A percentile compares a stretch with the other conserved stretches of the same genome.
Conservation (phyloP, 768 basidiomycete genomes). For the Boletus tomentosulus region DNA sequence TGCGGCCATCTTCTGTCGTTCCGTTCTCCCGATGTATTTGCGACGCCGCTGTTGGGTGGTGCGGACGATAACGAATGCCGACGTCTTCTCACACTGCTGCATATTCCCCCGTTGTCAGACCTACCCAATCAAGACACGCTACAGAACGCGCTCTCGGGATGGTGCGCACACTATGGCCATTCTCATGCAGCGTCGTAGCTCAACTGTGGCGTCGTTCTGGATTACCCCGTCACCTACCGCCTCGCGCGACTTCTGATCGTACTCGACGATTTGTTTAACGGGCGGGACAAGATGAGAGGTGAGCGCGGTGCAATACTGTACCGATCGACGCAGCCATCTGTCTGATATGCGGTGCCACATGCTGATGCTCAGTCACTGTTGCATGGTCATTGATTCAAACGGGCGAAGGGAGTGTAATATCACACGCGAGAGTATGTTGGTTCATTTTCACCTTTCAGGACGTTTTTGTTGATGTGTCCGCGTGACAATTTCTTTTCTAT, state of each 20-base stretch:
- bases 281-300: conserved; percentile 65
- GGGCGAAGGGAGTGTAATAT: conserved; percentile 89
- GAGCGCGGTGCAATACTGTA: conserved; percentile 70
- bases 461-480: neutral
- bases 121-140: conserved; percentile 80
- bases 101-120: conserved; percentile 74
- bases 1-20: conserved; percentile 78
- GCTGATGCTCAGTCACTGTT: conserved; percentile 95
- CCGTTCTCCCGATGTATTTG: conserved; percentile 64
- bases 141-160: conserved; percentile 85
- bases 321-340: conserved; percentile 89
- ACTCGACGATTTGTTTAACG: conserved; percentile 80
- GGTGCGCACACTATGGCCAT: conserved; percentile 87
- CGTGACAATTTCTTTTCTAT: neutral
- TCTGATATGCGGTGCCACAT: conserved; percentile 79
- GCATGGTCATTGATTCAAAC: conserved; percentile 55
- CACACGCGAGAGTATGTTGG: conserved; percentile 85
- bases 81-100: conserved; percentile 69
- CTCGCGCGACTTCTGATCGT: conserved; percentile 76
- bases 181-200: conserved; percentile 75
- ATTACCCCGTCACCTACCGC: conserved; percentile 80
- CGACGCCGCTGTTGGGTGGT: conserved; percentile 36
- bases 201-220: conserved; percentile 75
- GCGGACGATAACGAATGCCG: conserved; percentile 66
- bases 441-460: neutral